These are phyloP conservation scores for Hyphodiscus sp. DNA, from an alignment of 2,329 filamentous ascomycete species.

Conservation along the genomic window DNA sequence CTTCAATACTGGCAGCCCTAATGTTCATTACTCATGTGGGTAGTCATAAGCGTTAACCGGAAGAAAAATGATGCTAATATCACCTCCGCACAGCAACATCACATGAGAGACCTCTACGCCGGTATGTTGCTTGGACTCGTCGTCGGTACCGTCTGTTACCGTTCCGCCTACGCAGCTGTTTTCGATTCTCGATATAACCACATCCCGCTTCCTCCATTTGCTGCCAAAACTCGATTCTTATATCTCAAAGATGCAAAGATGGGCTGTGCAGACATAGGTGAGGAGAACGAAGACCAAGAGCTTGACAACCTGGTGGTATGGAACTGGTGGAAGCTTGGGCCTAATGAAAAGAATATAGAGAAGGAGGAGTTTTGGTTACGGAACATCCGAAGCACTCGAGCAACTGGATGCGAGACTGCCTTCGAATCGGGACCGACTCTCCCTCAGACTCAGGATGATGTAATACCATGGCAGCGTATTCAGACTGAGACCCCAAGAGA, in stretches of 20 bases:
- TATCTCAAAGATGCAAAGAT: neutral
- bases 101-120: constrained; percentile 63
- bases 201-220: constrained; percentile 17
- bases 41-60: neutral
- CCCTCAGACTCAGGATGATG: neutral
- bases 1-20: constrained; percentile 58
- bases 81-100: constrained; percentile 47
- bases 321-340: constrained; percentile 9
- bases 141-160: constrained; percentile 56
- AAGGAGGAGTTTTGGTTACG: constrained; percentile 3
- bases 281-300: neutral
- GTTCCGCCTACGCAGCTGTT: constrained; percentile 58
- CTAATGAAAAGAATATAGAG: constrained; percentile 1
- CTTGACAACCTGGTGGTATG: constrained; percentile 4
- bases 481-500: neutral
- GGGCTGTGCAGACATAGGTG: neutral
- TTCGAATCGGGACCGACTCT: neutral
- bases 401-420: neutral
- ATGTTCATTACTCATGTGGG: constrained; percentile 46
- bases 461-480: neutral
- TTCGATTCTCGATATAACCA: constrained; percentile 60
- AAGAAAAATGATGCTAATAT: neutral
- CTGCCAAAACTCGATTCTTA: neutral
- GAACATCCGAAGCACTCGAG: constrained; percentile 1
- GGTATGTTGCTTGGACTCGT: constrained; percentile 56